A percentile compares a stretch with the other conserved stretches of the same genome.
These are phyloP conservation scores for Sphaerostilbella broomeana DNA, from an alignment of 2,329 filamentous ascomycete genomes.

Conservation along the genomic window DNA sequence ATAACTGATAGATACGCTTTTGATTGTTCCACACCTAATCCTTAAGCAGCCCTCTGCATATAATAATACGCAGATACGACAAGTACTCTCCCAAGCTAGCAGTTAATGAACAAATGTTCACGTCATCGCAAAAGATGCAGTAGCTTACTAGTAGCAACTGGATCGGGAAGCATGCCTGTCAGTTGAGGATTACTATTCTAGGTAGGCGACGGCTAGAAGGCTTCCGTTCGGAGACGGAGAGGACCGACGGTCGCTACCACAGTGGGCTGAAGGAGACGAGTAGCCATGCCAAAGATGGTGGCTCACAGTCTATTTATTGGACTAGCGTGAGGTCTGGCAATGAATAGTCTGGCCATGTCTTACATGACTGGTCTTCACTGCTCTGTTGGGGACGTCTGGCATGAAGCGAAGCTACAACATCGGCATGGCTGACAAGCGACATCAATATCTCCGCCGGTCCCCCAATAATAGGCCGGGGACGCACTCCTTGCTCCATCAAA, in stretches of 20 bases:
- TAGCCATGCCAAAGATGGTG: background rate
- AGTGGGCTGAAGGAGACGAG: slow-evolving; percentile 5
- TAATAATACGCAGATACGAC: background rate
- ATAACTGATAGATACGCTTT: too few species aligned
- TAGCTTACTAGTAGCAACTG: background rate
- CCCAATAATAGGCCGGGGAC: too few species aligned
- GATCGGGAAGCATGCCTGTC: background rate
- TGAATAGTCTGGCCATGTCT: slow-evolving; percentile 5
- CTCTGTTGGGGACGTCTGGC: background rate
- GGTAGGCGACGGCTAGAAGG: background rate
- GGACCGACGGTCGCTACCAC: slow-evolving; percentile 7
- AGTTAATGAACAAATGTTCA: too few species aligned
- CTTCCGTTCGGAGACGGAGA: background rate
- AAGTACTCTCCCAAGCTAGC: too few species aligned
- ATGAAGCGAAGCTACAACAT: too few species aligned
- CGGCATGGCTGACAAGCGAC: too few species aligned
- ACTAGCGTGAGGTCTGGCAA: background rate
- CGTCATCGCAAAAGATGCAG: background rate
- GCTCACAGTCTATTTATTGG: slow-evolving; percentile 5
- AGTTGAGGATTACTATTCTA: background rate
- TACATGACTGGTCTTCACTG: too few species aligned
- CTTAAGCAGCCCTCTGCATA: background rate
- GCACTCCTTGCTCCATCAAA: too few species aligned
- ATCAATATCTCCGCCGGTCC: too few species aligned
- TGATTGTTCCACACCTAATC: background rate